Base-by-base conservation (phyloP, 345 rosid species). In the Gossypium longicalyx region DNA sequence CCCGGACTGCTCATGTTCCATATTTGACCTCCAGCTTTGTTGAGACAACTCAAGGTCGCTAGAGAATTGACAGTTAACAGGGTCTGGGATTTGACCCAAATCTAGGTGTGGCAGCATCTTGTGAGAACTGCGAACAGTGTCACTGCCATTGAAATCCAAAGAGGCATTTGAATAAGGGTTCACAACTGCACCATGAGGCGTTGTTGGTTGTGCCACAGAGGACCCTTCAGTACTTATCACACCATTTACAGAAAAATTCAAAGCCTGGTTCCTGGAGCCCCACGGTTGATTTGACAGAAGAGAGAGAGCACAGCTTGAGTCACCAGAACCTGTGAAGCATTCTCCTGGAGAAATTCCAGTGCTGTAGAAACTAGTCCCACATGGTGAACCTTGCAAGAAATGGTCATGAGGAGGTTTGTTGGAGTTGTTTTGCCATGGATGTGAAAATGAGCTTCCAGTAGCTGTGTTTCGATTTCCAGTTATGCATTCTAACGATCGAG, bases 281-380 rank as follows among this genome's bases (percentile, higher is more conserved):
- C 88, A 85, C 74, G 85, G 87, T 86, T 91, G 91, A 81, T 89
- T 91, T 92, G 98, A 94, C 98, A 94, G 98, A 94, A 92, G 97
- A 94, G 97, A 94, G 98, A 92, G 98, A 92, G 97, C 98, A 92
- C 97, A 83, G 84, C 75, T 87, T 58, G 98, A 89, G 81, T 92
- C 88, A 22, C 86, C 76, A 47, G 85, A 83, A 63, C 88, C 91
- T 20, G 90, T 75, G 86, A 86, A 88, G 86, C 93, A 86, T 87
- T 88, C 88, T 81, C 82, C 90, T 2, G 88, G 80, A 74, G 86
- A 79, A 74, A 80, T 75, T 63, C 79, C 87, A 27, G 91, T 75
- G 78, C 85, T 12, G 67, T 94, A 73, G 75, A 83, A 83, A 67
- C 88, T 86, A 70, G 87, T 80, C 73, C 87, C 86, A 67, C 79